A percentile compares a stretch with the other conserved stretches of the same genome.
phyloP scores from a whole-genome alignment of 495 filamentous ascomycete genomes.

The Darksidea phi region DNA sequence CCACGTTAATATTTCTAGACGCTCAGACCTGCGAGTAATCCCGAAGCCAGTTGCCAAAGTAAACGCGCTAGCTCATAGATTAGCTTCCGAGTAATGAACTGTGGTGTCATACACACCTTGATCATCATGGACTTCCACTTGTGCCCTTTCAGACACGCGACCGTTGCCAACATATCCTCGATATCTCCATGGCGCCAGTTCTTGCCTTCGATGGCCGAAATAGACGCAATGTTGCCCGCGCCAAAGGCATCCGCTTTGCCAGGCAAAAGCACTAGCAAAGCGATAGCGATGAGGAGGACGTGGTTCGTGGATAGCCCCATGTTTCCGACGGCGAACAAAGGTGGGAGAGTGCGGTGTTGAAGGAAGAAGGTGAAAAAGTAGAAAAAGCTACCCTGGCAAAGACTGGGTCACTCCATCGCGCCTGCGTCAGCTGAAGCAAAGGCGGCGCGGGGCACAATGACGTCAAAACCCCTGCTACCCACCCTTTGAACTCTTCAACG shows the following conservation, averaged over 20 bases:
- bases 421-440: neutral
- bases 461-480: too few species aligned
- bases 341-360: slow-evolving; percentile 3
- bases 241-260: slow-evolving; percentile 75
- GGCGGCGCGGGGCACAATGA: too few species aligned
- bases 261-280: slow-evolving; percentile 60
- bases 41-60: slow-evolving; percentile 69
- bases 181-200: slow-evolving; percentile 96
- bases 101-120: slow-evolving; percentile 44
- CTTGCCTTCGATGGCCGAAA: slow-evolving; percentile 87
- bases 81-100: slow-evolving; percentile 1
- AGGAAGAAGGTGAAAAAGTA: neutral
- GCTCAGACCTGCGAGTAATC: slow-evolving; percentile 45
- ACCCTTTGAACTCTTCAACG: too few species aligned
- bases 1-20: neutral
- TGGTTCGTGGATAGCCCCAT: slow-evolving; percentile 28
- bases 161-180: slow-evolving; percentile 86
- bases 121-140: slow-evolving; percentile 94
- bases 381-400: too few species aligned
- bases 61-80: slow-evolving; percentile 60
- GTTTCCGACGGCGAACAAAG: slow-evolving; percentile 5
- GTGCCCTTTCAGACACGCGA: slow-evolving; percentile 83
- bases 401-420: slow-evolving; percentile 6
- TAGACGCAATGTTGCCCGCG: slow-evolving; percentile 92
- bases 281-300: slow-evolving; percentile 36